Evolutionary conservation across 306 rosid species (phyloP), one percentile per base, ranked within the genome.

Genomic region (peach (Prunus persica)): DNA sequence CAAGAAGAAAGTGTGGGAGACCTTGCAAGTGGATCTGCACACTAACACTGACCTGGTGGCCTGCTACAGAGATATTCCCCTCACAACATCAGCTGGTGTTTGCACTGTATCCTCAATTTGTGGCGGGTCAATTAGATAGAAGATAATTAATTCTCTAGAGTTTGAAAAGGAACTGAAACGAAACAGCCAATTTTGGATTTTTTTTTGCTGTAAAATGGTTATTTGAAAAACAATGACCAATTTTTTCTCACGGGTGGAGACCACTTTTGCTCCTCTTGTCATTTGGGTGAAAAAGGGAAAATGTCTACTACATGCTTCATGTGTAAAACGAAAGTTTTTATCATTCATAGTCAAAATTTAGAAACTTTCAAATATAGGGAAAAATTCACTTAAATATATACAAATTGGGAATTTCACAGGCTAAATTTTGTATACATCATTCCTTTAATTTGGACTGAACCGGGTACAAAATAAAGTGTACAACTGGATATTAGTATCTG

Each of bases 1-100:
- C 2, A 95, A 95, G 86, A 95, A 92, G 90, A 92, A 89, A 78
- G 93, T 95, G 5, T 95, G 95, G 95, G 98, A 95, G 66, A 89
- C 97, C 10, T 77, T 95, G 88, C 97, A 92, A 77, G 97, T 92
- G 0, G 93, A 92, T 84, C 84, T 95, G 63, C 88, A 65, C 50
- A 72, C 75, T 0, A 90, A 88, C 64, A 54, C 73, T 52, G 89
- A 89, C 13, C 76, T 84, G 9, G 90, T 88, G 57, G 98, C 98
- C 2, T 95, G 97, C 82, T 95, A 78, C 87, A 95, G 88, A 76
- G 81, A 91, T 72, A 74, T 88, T 63, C 96, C 97, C 7, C 84
- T 95, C 41, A 90, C 93, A 56, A 92, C 98, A 34, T 88, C 97
- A 2, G 90, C 90, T 6, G 98, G 98, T 69, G 65, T 90, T 80